Evolutionary conservation across 257 asterid species (phyloP).

Genomic region (Agastache rugosa): DNA sequence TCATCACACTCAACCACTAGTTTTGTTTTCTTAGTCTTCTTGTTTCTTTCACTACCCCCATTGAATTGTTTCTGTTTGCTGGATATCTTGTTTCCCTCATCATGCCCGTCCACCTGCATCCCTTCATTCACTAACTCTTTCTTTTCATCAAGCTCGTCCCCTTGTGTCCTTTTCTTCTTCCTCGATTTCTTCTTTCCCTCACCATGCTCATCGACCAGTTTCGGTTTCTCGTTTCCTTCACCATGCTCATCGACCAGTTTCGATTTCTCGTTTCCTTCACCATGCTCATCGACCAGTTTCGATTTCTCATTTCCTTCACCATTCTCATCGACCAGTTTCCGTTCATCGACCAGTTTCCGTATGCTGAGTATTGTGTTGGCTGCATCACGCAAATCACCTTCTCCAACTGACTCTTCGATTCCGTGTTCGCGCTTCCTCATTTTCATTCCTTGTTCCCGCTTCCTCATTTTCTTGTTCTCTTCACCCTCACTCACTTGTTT

Average conservation of each 20-base stretch:
- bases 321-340: not conserved
- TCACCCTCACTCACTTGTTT: conserved; percentile 24
- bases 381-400: not conserved
- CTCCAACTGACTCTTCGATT: not conserved
- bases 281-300: not conserved
- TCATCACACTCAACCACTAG: not conserved
- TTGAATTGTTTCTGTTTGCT: not conserved
- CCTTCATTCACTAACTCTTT: not conserved
- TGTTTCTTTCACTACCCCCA: not conserved
- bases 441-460: not conserved
- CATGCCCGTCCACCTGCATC: not conserved
- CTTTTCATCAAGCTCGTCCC: not conserved
- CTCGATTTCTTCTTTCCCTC: not conserved
- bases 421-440: not conserved
- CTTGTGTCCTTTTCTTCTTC: not conserved
- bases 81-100: not conserved
- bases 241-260: not conserved
- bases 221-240: not conserved
- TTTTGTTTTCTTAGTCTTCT: not conserved
- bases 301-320: not conserved
- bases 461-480: not conserved
- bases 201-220: not conserved
- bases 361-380: conserved; percentile 17
- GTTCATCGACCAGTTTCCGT: not conserved
- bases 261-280: not conserved